Evolutionary conservation across 2,329 filamentous ascomycete species (phyloP).

Genomic region (Aspergillus felis): DNA sequence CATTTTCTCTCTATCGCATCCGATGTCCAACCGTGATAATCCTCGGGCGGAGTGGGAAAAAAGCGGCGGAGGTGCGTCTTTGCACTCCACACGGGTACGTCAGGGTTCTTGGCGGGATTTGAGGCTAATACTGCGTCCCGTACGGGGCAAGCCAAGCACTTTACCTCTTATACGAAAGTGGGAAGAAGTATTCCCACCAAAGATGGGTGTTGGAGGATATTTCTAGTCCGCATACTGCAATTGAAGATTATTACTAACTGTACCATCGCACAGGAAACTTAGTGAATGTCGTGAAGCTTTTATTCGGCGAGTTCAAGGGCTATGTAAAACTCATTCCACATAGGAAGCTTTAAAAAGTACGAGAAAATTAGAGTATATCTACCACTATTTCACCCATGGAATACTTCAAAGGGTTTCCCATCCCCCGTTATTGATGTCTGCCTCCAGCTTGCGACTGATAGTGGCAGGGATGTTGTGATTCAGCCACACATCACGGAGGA

Average conservation of each 20-base stretch:
- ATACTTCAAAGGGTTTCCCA: conserved; percentile 67
- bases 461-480: conserved; percentile 81
- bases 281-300: neutral
- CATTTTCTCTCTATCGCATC: neutral
- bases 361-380: conserved; percentile 1
- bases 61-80: neutral
- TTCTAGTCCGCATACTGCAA: neutral
- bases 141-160: neutral
- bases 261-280: neutral
- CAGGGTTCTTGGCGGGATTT: neutral
- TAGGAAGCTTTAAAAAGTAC: neutral
- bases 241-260: neutral
- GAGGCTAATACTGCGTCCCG: neutral
- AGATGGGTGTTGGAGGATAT: neutral
- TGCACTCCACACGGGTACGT: neutral
- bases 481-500: conserved; percentile 82
- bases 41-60: neutral
- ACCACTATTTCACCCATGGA: neutral
- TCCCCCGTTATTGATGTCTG: conserved; percentile 93
- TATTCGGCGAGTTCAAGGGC: neutral
- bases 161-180: neutral
- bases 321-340: neutral
- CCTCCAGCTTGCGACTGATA: conserved; percentile 85
- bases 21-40: neutral
- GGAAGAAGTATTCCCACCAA: neutral